phyloP scores from a whole-genome alignment of 2,329 filamentous ascomycete species.

The Colletotrichum zoysiae region DNA sequence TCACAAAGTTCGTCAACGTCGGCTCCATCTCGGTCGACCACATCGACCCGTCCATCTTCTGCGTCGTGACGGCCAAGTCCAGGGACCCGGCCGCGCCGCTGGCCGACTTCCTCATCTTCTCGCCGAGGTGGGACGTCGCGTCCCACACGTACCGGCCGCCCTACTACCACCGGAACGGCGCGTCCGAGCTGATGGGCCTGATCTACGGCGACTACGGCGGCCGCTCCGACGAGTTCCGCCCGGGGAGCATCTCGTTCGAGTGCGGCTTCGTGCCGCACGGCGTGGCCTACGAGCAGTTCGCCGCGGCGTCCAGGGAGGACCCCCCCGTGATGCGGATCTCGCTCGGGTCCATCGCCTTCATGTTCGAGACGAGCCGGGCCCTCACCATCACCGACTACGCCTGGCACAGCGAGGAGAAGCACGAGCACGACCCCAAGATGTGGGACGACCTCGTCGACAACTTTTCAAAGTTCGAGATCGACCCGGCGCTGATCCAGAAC shows the following conservation, averaged over 20 bases:
- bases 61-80: constrained; percentile 72
- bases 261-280: constrained; percentile 63
- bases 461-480: constrained; percentile 52
- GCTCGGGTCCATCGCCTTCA: constrained; percentile 62
- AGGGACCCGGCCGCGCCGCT: constrained; percentile 65
- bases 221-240: constrained; percentile 57
- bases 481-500: constrained; percentile 3
- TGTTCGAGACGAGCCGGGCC: constrained; percentile 65
- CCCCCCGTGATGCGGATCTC: constrained; percentile 60
- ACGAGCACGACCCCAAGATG: constrained; percentile 63
- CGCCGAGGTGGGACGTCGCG: constrained; percentile 73
- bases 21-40: constrained; percentile 73
- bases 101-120: constrained; percentile 76
- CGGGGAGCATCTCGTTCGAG: constrained; percentile 59
- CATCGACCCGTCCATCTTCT: constrained; percentile 75
- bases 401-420: constrained; percentile 52
- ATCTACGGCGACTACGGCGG: constrained; percentile 53
- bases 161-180: constrained; percentile 74
- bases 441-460: constrained; percentile 68
- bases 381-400: constrained; percentile 71
- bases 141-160: constrained; percentile 73
- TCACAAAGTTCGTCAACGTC: constrained; percentile 69
- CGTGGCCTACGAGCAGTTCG: constrained; percentile 58
- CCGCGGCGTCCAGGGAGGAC: constrained; percentile 61
- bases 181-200: constrained; percentile 69